Percentiles rank a stretch among this genome's conserved stretches.
These are phyloP conservation scores for Lactifluus volemus DNA, from an alignment of 768 basidiomycete species.

Conservation along the genomic window DNA sequence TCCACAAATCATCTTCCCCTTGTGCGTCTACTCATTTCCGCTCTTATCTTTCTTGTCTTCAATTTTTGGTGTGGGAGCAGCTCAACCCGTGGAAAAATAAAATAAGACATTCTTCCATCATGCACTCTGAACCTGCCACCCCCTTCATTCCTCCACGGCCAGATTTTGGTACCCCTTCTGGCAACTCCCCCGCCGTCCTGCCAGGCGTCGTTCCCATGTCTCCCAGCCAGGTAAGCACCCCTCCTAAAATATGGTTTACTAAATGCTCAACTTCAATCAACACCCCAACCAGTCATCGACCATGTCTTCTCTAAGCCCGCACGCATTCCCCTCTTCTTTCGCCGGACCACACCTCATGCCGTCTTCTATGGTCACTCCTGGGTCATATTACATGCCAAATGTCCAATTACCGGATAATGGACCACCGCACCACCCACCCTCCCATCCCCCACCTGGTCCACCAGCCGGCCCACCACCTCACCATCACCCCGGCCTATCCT, in stretches of 20 bases:
- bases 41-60: background rate
- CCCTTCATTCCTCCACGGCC: constrained; percentile 28
- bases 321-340: constrained; percentile 15
- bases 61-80: constrained; percentile 4
- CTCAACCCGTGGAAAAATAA: constrained; percentile 15
- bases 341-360: constrained; percentile 19
- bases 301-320: constrained; percentile 13
- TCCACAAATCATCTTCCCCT: background rate
- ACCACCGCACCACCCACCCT: background rate
- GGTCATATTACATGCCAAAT: constrained; percentile 29
- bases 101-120: background rate
- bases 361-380: constrained; percentile 17
- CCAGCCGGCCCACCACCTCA: constrained; percentile 10
- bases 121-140: constrained; percentile 20
- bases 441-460: constrained; percentile 4
- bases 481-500: constrained; percentile 22
- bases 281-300: constrained; percentile 15
- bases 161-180: constrained; percentile 16
- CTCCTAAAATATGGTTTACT: background rate
- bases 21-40: constrained; percentile 6
- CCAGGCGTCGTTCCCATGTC: constrained; percentile 26
- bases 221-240: constrained; percentile 4
- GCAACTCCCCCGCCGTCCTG: constrained; percentile 19
- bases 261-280: background rate
- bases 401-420: constrained; percentile 22